Conservation (phyloP, 352 stramenopile genomes). For the Phytophthora lateralis region DNA sequence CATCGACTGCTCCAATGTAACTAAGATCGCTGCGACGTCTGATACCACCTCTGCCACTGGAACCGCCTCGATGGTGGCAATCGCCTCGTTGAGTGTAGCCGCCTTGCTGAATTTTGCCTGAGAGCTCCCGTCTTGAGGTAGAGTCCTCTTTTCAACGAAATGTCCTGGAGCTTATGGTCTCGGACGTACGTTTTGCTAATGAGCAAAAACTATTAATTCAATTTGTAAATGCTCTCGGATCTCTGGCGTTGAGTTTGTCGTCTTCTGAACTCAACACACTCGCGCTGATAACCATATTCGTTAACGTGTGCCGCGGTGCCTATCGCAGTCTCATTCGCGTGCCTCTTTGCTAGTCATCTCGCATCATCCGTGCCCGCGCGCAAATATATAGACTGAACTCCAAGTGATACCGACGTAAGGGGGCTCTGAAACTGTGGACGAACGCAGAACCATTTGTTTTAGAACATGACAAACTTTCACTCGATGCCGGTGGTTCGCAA, state of each 20-base stretch:
- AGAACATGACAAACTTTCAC: neutral
- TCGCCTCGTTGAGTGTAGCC: slow-evolving; percentile 7
- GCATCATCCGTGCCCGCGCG: neutral
- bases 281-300: neutral
- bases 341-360: neutral
- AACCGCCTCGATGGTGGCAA: slow-evolving; percentile 1
- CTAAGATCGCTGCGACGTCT: slow-evolving; percentile 18
- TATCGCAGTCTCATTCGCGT: slow-evolving; percentile 5
- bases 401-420: neutral
- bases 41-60: slow-evolving; percentile 4
- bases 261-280: neutral
- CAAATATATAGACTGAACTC: neutral
- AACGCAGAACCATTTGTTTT: too few relatives aligned
- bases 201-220: neutral
- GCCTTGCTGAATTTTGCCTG: slow-evolving; percentile 16
- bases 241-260: neutral
- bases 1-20: slow-evolving; percentile 31
- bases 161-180: neutral
- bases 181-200: neutral
- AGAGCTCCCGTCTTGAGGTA: neutral
- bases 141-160: neutral
- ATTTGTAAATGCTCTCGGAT: neutral
- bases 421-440: too few relatives aligned
- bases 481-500: slow-evolving; percentile 4
- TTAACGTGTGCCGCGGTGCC: neutral